Base-by-base conservation (phyloP, 129 eudicot genomes). In the Chrysanthemum lavandulifolium region DNA sequence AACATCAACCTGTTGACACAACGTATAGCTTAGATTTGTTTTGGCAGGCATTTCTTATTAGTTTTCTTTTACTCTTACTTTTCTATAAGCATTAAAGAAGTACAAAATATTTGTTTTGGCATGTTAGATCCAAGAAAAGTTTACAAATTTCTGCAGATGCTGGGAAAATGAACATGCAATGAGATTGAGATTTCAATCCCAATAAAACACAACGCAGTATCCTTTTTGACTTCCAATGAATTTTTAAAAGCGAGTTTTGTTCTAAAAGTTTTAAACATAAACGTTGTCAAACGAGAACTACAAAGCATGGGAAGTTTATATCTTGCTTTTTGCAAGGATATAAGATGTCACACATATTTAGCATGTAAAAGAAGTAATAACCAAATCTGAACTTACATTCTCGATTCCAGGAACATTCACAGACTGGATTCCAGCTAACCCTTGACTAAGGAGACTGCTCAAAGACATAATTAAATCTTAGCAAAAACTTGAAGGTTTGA, bases 341-440 rank as follows among this genome's bases (percentile, higher is more conserved):
- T 12, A 52, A 52, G 56, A 52, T 13, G 14, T 12, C 57, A 11
- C 15, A 3, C 18, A 13, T 52, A 52, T 11, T 10, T 65, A 14
- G 31, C 50, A 51, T 21, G 43, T 15, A 13, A 9, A 72, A 18
- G 43, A 13, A 51, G n/a, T 52, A 59, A 10, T 29, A 49, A 16
- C 50, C 57, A 13, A 61, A 55, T n/a, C 49, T 14, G 18, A 54
- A 75, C 93, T 84, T 84, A 91, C 99, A 81, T 95, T 95, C 80
- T 95, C 94, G 67, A 95, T 85, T 57, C 97, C 99, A 16, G 99
- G 99, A 73, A 88, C 76, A 40, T 88, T 86, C 51, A 88, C 90
- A 2, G 94, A 77, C 72, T 95, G 91, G 69, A 95, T 88, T 77
- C 99, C 99, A 69, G 99, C 99, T 72, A 95, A 78, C 58, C 97